Evolutionary conservation across 1,284 basidiomycete genomes (phyloP).

Genomic region (Heterobasidion annosum): DNA sequence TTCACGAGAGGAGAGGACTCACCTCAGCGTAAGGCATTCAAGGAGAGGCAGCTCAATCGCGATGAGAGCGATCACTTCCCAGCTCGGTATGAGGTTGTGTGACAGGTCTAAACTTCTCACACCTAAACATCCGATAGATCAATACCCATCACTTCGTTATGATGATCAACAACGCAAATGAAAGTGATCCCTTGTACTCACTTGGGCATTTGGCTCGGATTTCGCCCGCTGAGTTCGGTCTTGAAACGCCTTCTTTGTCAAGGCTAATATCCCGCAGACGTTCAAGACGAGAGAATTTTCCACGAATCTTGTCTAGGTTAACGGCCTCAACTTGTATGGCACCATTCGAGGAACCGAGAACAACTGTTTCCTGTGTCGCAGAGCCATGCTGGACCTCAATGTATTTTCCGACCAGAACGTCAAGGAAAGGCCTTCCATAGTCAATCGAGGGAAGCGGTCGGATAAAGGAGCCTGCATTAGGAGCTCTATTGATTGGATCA

Average conservation of each 20-base stretch:
- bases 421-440: constrained; percentile 65
- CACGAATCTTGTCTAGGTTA: constrained; percentile 68
- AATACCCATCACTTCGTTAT: neutral
- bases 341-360: constrained; percentile 76
- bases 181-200: constrained; percentile 29
- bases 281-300: constrained; percentile 60
- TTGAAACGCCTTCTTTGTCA: constrained; percentile 58
- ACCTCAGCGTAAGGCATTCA: constrained; percentile 74
- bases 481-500: constrained; percentile 26
- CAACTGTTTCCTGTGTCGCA: constrained; percentile 45
- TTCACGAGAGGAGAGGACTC: constrained; percentile 16
- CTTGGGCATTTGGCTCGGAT: constrained; percentile 61
- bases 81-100: constrained; percentile 63
- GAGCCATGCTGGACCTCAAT: constrained; percentile 50
- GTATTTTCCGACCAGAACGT: constrained; percentile 73
- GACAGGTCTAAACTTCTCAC: constrained; percentile 80
- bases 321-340: constrained; percentile 85
- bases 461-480: constrained; percentile 69
- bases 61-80: constrained; percentile 67
- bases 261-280: constrained; percentile 73
- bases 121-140: constrained; percentile 33
- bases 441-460: constrained; percentile 40
- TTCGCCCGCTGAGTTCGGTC: constrained; percentile 41
- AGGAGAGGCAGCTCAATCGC: constrained; percentile 54
- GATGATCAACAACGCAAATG: neutral